Percentiles rank a stretch among this genome's conserved stretches.
These are phyloP conservation scores for Citrullus amarus DNA, from an alignment of 306 rosid genomes.

Conservation along the genomic window DNA sequence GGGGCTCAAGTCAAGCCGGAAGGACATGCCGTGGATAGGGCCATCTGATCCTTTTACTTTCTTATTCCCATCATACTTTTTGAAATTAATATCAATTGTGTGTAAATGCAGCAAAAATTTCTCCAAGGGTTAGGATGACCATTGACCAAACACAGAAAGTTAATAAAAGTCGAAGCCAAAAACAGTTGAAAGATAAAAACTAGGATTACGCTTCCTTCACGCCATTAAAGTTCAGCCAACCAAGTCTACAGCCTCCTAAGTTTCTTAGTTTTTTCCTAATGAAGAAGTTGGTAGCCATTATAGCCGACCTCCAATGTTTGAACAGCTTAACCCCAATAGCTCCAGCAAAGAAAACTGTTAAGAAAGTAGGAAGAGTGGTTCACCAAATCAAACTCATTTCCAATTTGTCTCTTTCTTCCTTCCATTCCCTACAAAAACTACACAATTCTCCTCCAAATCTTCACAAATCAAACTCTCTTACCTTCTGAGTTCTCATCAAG, in stretches of 20 bases:
- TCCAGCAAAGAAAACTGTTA: neutral
- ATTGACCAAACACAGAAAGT: neutral
- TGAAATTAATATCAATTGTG: neutral
- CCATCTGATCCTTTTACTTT: neutral
- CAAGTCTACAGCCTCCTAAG: neutral
- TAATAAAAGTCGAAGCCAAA: neutral
- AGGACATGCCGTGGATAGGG: neutral
- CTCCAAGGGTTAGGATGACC: neutral
- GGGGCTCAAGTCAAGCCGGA: no score
- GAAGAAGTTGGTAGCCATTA: neutral
- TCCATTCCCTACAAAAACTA: constrained; percentile 27
- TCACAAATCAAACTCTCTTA: constrained; percentile 5
- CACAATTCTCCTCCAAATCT: neutral
- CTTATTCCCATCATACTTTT: neutral
- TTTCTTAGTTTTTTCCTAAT: neutral
- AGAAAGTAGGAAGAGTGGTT: constrained; percentile 44
- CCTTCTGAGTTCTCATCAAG: constrained; percentile 1
- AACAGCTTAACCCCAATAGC: constrained; percentile 2
- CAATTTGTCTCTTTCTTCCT: constrained; percentile 27
- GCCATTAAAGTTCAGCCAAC: neutral
- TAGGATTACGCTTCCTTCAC: constrained; percentile 4
- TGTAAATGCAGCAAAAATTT: neutral
- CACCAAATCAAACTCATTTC: constrained; percentile 29
- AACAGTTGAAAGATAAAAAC: neutral
- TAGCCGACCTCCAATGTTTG: constrained; percentile 10